Conservation (phyloP, 192 early-diverging fungal genomes). For the Piromyces finnis region DNA sequence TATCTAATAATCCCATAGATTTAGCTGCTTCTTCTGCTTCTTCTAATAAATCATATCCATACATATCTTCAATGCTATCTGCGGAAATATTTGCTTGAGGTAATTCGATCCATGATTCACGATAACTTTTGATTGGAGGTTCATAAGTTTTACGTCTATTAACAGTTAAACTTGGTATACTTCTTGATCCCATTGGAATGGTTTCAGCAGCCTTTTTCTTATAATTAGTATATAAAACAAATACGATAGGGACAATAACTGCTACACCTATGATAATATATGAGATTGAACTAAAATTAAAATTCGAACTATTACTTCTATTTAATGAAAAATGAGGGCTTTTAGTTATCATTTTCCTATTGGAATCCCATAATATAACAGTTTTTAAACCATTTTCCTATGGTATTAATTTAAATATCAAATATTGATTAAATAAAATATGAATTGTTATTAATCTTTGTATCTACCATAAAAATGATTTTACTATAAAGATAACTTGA, state of each 20-base stretch:
- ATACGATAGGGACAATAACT: not conserved
- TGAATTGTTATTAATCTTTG: too few relatives aligned
- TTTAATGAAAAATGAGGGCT: not conserved
- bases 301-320: not conserved
- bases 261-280: not conserved
- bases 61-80: not conserved
- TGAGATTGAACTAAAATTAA: not conserved
- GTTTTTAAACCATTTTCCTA: not conserved
- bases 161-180: not conserved
- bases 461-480: too few relatives aligned
- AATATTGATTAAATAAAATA: too few relatives aligned
- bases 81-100: not conserved
- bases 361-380: not conserved
- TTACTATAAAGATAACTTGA: too few relatives aligned
- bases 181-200: not conserved
- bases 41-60: not conserved
- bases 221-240: not conserved
- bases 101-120: not conserved
- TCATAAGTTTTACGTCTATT: not conserved
- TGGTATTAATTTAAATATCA: too few relatives aligned
- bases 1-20: not conserved
- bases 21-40: not conserved
- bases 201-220: not conserved
- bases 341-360: not conserved
- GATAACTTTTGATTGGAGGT: not conserved